Conservation (phyloP, 257 asterid species). For the Jasminum sambac region DNA sequence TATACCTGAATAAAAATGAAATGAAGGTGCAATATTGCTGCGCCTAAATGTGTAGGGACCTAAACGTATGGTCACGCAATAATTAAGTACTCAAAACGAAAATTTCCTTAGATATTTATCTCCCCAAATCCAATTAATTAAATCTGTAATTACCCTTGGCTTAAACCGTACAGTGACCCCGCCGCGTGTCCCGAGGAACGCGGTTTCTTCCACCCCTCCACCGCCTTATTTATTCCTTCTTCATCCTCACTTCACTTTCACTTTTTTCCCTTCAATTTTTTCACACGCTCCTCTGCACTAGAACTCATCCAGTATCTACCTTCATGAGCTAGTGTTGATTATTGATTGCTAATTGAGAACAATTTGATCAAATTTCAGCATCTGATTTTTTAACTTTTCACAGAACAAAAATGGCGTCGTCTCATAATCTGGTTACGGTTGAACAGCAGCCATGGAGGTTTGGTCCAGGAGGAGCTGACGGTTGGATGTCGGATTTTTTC, state of each 20-base stretch:
- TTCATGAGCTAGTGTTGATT: not conserved
- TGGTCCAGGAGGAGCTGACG: not conserved
- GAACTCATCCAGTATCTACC: too few species aligned
- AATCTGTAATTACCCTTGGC: not conserved
- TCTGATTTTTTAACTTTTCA: not conserved
- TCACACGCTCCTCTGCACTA: not conserved
- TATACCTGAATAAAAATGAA: too few species aligned
- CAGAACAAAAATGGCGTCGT: constrained; percentile 3
- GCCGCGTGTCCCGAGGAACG: constrained; percentile 25
- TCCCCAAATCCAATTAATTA: not conserved
- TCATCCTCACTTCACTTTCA: not conserved
- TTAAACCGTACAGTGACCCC: not conserved
- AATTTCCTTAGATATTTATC: not conserved
- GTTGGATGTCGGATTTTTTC: constrained; percentile 10
- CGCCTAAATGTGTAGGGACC: too few species aligned
- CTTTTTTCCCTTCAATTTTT: not conserved
- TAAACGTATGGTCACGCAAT: too few species aligned
- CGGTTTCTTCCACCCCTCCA: constrained; percentile 12
- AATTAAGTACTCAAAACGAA: too few species aligned
- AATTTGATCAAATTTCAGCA: not conserved
- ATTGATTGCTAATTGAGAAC: too few species aligned
- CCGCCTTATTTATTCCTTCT: constrained; percentile 13
- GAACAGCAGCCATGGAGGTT: constrained; percentile 15
- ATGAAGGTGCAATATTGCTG: too few species aligned
- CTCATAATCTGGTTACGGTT: constrained; percentile 11